Conservation (phyloP, 345 rosid species). For the Eucalyptus cloeziana region DNA sequence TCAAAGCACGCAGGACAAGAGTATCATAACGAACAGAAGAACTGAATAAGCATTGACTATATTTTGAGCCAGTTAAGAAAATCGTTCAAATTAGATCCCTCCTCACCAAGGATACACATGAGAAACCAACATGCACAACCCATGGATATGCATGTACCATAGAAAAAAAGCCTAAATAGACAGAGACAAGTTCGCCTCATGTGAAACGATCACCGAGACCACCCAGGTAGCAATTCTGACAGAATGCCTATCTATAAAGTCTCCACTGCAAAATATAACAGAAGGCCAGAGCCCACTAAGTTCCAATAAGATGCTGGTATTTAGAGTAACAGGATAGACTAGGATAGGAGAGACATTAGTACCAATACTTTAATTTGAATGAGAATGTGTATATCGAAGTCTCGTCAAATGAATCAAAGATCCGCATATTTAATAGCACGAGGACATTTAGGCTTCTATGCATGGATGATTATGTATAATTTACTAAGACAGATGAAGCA, state of each 20-base stretch:
- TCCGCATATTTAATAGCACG: background rate
- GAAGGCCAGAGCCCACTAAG: background rate
- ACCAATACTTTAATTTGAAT: background rate
- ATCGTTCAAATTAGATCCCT: background rate
- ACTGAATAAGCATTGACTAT: background rate
- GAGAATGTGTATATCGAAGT: background rate
- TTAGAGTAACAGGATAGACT: background rate
- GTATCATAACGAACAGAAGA: background rate
- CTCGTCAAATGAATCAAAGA: background rate
- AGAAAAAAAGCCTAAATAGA: background rate
- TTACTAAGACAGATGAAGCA: background rate
- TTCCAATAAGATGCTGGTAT: background rate
- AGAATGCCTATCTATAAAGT: background rate
- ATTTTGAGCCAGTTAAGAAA: background rate
- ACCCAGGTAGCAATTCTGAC: background rate
- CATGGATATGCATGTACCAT: background rate
- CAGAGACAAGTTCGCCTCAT: background rate
- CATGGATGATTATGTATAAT: too few species aligned
- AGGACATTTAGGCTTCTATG: background rate
- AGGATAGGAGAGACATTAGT: background rate
- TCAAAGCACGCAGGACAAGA: background rate
- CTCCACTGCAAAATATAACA: background rate
- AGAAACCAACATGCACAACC: background rate
- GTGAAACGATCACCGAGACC: background rate
- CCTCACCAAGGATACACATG: background rate